Percentiles rank a stretch among this genome's conserved stretches.
phyloP scores from a whole-genome alignment of 2,329 filamentous ascomycete species.

The Fragosphaeria purpurea region DNA sequence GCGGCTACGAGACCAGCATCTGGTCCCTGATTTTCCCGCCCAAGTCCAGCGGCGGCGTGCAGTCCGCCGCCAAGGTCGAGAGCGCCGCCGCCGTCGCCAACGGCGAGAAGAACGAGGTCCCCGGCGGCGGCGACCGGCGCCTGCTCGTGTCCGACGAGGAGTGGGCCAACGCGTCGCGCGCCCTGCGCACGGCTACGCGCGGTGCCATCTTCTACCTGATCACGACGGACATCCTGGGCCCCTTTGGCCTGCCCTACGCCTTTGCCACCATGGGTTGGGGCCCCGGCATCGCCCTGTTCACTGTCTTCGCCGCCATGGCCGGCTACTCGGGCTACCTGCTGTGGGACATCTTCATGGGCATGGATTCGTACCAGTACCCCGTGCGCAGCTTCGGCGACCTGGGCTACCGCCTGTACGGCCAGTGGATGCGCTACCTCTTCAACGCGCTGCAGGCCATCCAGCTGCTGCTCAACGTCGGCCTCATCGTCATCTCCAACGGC shows the following conservation, averaged over 20 bases:
- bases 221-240: conserved; percentile 37
- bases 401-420: conserved; percentile 37
- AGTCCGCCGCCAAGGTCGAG: conserved; percentile 1
- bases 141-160: conserved; percentile 27
- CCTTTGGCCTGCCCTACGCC: conserved; percentile 27
- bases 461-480: conserved; percentile 39
- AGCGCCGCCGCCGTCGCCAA: background rate
- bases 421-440: conserved; percentile 32
- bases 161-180: conserved; percentile 36
- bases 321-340: conserved; percentile 35
- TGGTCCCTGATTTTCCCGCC: conserved; percentile 15
- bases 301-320: conserved; percentile 31
- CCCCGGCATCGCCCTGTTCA: conserved; percentile 36
- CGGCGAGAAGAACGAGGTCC: background rate
- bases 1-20: conserved; percentile 11
- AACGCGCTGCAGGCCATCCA: conserved; percentile 39
- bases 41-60: conserved; percentile 13
- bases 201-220: conserved; percentile 39
- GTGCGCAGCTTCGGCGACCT: conserved; percentile 37
- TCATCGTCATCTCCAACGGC: conserved; percentile 43
- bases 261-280: conserved; percentile 18
- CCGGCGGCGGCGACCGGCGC: conserved; percentile 4
- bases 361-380: conserved; percentile 38
- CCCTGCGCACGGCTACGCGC: conserved; percentile 34
- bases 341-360: conserved; percentile 33